Base-by-base conservation (phyloP, 306 rosid species). In the Cicer judaicum region DNA sequence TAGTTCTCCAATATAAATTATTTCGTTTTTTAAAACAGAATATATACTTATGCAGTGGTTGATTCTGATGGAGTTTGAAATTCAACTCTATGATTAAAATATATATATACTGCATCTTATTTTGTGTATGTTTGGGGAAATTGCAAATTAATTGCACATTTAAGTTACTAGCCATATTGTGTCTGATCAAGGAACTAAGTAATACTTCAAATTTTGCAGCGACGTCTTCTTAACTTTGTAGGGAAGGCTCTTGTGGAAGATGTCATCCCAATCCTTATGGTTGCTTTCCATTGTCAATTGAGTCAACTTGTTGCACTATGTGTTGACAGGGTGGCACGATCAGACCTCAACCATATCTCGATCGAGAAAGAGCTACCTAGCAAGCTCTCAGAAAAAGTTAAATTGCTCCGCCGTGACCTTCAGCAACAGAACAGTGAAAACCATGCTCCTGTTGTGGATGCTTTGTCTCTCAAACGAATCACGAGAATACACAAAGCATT, bases 201-300 rank as follows among this genome's bases (percentile, higher is more conserved):
- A 68, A 39, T 68, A 24, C 72, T 79, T 67, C 15, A 57, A 43
- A 74, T 76, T 79, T 78, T 89, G 92, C 84, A 95, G 99, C 89
- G 97, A 2, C 96, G 90, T 19, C 93, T 95, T 14, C 53, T 84
- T 47, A 88, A 92, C 87, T 95, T 95, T 65, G 75, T 95, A 1
- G 99, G 81, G 55, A 95, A 90, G 85, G 96, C 97, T 40, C 75
- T 83, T 63, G 96, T 86, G 68, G 97, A 95, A 84, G 99, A 92
- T 53, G 88, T 92, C 50, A 85, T 95, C 53, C 90, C 93, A 24
- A 90, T 95, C 64, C 92, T 95, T 55, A 57, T 65, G 42, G 97
- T 81, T 69, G 92, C 92, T 62, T 87, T 68, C 78, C 89, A 88
- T 72, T 92, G 96, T 86, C 87, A 92, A 68, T 82, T 88, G 85